Evolutionary conservation across 1,284 basidiomycete genomes (phyloP).

Genomic region (Rhodotorula sp.): DNA sequence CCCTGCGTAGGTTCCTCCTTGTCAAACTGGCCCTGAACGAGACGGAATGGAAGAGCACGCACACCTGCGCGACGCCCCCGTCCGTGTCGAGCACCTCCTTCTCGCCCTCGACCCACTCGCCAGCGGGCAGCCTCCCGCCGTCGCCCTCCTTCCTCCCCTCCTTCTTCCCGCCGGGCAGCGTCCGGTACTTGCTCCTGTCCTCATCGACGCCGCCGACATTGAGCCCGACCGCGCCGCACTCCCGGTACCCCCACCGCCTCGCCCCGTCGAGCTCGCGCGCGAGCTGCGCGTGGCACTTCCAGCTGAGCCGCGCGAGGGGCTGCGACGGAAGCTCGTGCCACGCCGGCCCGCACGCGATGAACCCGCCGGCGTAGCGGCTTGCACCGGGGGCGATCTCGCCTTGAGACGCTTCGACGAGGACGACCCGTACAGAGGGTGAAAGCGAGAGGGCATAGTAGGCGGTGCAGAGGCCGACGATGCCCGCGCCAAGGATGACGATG

Average conservation of each 20-base stretch:
- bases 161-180: conserved; percentile 24
- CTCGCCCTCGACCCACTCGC: conserved; percentile 33
- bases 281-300: conserved; percentile 23
- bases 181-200: conserved; percentile 31
- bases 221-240: conserved; percentile 32
- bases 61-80: conserved; percentile 40
- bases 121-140: background rate
- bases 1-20: background rate
- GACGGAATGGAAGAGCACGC: background rate
- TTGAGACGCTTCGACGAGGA: conserved; percentile 31
- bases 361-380: conserved; percentile 28
- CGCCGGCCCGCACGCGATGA: conserved; percentile 25
- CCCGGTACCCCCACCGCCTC: conserved; percentile 28
- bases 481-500: conserved; percentile 32
- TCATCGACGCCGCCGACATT: conserved; percentile 25
- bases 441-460: conserved; percentile 30
- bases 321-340: conserved; percentile 30
- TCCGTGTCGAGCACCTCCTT: conserved; percentile 26
- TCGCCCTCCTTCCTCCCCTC: conserved; percentile 5
- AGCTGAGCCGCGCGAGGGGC: conserved; percentile 22
- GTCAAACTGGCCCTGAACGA: background rate
- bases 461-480: conserved; percentile 35
- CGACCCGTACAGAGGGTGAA: conserved; percentile 14
- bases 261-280: conserved; percentile 11
- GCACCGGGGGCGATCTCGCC: conserved; percentile 28